Base-by-base conservation (phyloP, 2,329 filamentous ascomycete genomes). In the Phialocephala subalpina region DNA sequence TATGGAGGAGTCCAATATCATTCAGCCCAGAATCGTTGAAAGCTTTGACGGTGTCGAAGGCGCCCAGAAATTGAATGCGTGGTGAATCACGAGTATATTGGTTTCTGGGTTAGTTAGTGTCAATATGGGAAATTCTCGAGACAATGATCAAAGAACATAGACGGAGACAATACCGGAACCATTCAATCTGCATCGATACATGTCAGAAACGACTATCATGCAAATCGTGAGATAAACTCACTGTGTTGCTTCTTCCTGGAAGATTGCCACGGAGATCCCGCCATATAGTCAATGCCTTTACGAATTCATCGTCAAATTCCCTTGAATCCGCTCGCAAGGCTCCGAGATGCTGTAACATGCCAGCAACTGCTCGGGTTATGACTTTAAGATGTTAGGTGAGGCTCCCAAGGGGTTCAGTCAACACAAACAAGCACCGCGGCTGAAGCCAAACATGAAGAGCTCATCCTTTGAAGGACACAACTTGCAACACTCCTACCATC, bases 1-100 rank as follows among this genome's bases (percentile, higher is more conserved):
- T 59, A 27, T 59, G 36, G 27, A 59, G 45, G 14, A 59, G 57
- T 45, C 57, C 57, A 9, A 59, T 59, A 20, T 59, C 57, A 47
- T 59, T 59, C 22, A 59, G 20, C 27, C 45, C 45, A 18, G 57
- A 59, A 47, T 59, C 57, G n/a, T 45, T 45, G 5, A 45, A 8
- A 5, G 40, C 40, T 36, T 57, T 57, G n/a, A 57, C 33, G 27
- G 55, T 57, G 38, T 57, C 55, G 29, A 57, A 57, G 22, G 29
- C 36, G 14, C 55, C 55, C 36, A 57, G 55, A 16, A 57, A 57
- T 29, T 38, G 36, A 18, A 57, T 57, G n/a, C 20, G 36, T n/a
- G 55, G 55, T 20, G 55, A 27, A 57, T 27, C 29, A 14, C 55
- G 3, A 3, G 55, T 57, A 38, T 57, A 36, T 38, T 57, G 55